Percentiles rank a stretch among this genome's conserved stretches.
Evolutionary conservation across 176 grass and related monocot species (phyloP).

Genomic region (Oryza officinalis): DNA sequence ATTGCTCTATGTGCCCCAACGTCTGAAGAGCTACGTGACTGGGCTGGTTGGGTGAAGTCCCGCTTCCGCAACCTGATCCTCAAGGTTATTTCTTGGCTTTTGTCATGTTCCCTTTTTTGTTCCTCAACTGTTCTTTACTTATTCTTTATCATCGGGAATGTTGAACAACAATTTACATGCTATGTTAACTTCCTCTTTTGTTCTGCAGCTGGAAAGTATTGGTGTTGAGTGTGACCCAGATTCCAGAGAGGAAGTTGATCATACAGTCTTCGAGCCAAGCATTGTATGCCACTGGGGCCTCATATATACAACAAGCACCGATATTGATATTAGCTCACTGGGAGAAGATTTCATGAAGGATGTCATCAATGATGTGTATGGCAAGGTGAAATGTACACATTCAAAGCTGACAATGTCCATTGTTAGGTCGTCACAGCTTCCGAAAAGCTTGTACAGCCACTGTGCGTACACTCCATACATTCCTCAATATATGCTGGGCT

Average conservation of each 20-base stretch:
- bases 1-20: constrained; percentile 52
- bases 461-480: constrained; percentile 6
- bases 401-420: constrained; percentile 46
- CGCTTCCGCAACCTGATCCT: constrained; percentile 58
- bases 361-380: constrained; percentile 51
- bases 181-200: not conserved
- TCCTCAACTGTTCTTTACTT: not conserved
- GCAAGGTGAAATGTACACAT: constrained; percentile 35
- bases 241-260: constrained; percentile 55
- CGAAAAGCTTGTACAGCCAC: constrained; percentile 46
- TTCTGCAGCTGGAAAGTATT: constrained; percentile 50
- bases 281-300: constrained; percentile 64
- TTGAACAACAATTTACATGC: not conserved
- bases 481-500: constrained; percentile 18
- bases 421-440: constrained; percentile 45
- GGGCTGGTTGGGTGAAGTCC: constrained; percentile 80
- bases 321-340: constrained; percentile 28
- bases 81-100: constrained; percentile 42
- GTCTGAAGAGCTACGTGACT: constrained; percentile 51
- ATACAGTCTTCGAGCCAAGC: constrained; percentile 43
- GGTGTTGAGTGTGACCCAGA: constrained; percentile 57
- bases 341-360: constrained; percentile 59
- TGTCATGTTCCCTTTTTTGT: constrained; percentile 11
- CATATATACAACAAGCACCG: not conserved
- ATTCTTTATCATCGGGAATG: not conserved